Percentiles rank a stretch among this genome's conserved stretches.
phyloP scores from a whole-genome alignment of 2,329 filamentous ascomycete species.

The Trichoderma sp. region DNA sequence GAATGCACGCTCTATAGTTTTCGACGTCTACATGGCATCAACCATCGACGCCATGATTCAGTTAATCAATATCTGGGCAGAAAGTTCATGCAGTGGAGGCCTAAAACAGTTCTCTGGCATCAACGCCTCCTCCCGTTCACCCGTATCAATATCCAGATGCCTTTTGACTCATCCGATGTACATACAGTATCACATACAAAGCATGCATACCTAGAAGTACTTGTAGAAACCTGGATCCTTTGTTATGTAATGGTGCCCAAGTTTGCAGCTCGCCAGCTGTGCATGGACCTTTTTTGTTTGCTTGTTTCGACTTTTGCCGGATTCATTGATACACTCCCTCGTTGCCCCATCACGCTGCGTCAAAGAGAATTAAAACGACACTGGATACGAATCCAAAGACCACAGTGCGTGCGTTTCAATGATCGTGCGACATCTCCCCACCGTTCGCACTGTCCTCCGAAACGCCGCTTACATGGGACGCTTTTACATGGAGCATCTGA shows the following conservation, averaged over 20 bases:
- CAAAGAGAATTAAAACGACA: background rate
- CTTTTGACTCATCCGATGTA: background rate
- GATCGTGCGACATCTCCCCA: too few species aligned
- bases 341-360: background rate
- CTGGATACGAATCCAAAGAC: background rate
- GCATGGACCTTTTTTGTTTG: background rate
- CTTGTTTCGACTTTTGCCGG: background rate
- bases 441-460: background rate
- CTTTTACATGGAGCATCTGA: constrained; percentile 1
- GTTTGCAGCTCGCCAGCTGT: background rate
- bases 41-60: background rate
- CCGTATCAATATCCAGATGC: background rate
- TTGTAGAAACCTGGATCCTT: background rate
- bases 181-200: background rate
- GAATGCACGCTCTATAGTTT: constrained; percentile 10
- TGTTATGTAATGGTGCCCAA: constrained; percentile 17
- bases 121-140: background rate
- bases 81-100: background rate
- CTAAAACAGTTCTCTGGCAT: background rate
- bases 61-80: constrained; percentile 1
- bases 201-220: background rate
- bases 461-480: background rate
- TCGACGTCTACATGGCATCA: background rate
- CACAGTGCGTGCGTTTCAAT: background rate
- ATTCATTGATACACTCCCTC: constrained; percentile 16